phyloP scores from a whole-genome alignment of 2,329 filamentous ascomycete genomes.

The Aspergillus unguis region DNA sequence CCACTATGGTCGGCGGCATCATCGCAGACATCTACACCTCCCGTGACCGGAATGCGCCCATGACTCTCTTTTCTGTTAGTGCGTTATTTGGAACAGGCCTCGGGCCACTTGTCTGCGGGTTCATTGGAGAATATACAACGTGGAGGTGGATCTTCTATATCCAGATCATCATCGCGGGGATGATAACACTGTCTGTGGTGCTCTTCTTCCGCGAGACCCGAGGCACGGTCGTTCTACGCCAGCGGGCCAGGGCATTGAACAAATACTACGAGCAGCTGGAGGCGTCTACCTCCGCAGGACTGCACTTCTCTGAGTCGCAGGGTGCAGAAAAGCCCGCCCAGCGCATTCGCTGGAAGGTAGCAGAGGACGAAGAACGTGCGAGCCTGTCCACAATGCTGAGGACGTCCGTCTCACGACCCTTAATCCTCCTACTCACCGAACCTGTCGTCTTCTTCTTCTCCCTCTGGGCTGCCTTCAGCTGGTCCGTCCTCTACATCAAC shows the following conservation, averaged over 20 bases:
- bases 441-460: conserved; percentile 71
- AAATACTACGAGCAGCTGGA: not conserved
- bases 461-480: conserved; percentile 84
- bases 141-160: conserved; percentile 92
- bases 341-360: not conserved
- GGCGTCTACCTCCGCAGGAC: not conserved
- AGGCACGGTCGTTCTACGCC: conserved; percentile 71
- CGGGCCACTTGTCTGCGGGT: conserved; percentile 68
- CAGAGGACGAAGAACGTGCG: not conserved
- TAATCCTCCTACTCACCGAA: conserved; percentile 56
- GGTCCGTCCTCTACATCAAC: conserved; percentile 85
- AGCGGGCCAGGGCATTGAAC: conserved; percentile 71
- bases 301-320: not conserved
- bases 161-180: conserved; percentile 67
- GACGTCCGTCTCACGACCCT: not conserved
- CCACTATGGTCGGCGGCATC: conserved; percentile 85
- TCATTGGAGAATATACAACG: conserved; percentile 62
- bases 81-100: conserved; percentile 76
- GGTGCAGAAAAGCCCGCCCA: not conserved
- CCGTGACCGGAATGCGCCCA: conserved; percentile 76
- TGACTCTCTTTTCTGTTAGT: conserved; percentile 77
- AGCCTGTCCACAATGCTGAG: not conserved
- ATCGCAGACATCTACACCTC: conserved; percentile 81
- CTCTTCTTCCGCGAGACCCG: conserved; percentile 77
- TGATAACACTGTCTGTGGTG: conserved; percentile 58